Base-by-base conservation (phyloP, 371 early-diverging fungal species). In the Rhizopus sp. region DNA sequence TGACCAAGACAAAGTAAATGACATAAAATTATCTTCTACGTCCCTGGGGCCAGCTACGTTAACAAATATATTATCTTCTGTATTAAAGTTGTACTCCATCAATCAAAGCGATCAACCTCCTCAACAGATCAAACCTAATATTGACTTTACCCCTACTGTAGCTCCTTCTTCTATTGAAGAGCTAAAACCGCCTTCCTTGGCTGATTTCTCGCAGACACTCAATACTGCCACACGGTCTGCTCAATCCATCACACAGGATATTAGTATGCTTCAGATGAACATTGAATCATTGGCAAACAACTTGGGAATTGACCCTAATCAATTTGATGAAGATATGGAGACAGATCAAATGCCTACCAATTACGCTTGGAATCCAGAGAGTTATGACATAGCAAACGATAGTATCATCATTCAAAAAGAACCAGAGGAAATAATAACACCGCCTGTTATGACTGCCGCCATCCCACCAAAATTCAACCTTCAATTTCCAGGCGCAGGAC, bases 271-370 rank as follows among this genome's bases (percentile, higher is more conserved):
- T 15, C 69, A 74, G 54, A 34, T 40, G 9, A 64, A 64, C 40
- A 66, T 74, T 5, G 71, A 74, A 51, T 44, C 62, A 5, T 39
- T 74, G 37, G 75, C 71, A 7, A 44, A 48, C 44, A 50, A 63
- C 29, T 51, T 71, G 23, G 72, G 72, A n/a, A 58, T 72, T n/a
- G 57, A 66, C 15, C 48, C 69, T 3, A 44, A 45, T 23, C 66
- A 63, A n/a, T 33, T 47, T 7, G 41, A 42, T 31, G 44, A 38
- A 31, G 52, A 60, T 32, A 23, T 57, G 29, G 53, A 57, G 8
- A 15, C 33, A 23, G 17, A 47, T 30, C 40, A 40, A 9, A 12
- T 23, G 23, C 23, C 23, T 23, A 2, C 23, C 2, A 23, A 23
- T 23, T 23, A 23, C 23, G 23, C 23, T 23, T 23, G 23, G 23